Conservation (phyloP, 345 rosid genomes). For the Gossypium ekmanianum region DNA sequence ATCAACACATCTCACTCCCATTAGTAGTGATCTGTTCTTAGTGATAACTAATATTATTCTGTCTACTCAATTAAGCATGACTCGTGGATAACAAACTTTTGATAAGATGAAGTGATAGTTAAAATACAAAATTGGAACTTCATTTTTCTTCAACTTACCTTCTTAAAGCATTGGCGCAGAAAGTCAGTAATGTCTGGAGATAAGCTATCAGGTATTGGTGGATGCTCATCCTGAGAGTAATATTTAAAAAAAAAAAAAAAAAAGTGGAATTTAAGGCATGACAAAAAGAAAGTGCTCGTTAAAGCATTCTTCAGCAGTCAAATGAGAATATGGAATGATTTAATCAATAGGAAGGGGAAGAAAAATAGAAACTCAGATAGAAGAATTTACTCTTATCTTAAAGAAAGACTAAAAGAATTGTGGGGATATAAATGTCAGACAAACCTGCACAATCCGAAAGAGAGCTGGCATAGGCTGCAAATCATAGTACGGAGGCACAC, state of each 20-base stretch:
- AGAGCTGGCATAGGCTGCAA: constrained; percentile 98
- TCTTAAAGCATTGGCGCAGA: constrained; percentile 91
- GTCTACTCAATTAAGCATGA: constrained; percentile 1
- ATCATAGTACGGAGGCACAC: constrained; percentile 98
- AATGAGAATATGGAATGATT: constrained; percentile 5
- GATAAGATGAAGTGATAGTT: background rate
- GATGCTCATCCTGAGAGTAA: constrained; percentile 73
- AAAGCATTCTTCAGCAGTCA: constrained; percentile 4
- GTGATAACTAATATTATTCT: background rate
- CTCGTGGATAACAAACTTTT: background rate
- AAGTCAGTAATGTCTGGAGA: constrained; percentile 97
- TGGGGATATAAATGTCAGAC: background rate
- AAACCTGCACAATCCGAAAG: constrained; percentile 97
- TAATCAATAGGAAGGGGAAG: background rate
- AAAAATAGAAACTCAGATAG: background rate
- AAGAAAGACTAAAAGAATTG: background rate
- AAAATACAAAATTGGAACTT: background rate
- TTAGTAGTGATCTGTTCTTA: background rate
- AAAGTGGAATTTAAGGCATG: background rate
- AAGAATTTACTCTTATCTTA: constrained; percentile 4
- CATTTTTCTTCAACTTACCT: constrained; percentile 44
- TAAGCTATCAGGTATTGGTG: constrained; percentile 94
- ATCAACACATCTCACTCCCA: constrained; percentile 1
- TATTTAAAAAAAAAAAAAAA: background rate
- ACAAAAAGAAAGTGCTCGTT: background rate